phyloP scores from a whole-genome alignment of 345 rosid species.

The Linum trigynum region DNA sequence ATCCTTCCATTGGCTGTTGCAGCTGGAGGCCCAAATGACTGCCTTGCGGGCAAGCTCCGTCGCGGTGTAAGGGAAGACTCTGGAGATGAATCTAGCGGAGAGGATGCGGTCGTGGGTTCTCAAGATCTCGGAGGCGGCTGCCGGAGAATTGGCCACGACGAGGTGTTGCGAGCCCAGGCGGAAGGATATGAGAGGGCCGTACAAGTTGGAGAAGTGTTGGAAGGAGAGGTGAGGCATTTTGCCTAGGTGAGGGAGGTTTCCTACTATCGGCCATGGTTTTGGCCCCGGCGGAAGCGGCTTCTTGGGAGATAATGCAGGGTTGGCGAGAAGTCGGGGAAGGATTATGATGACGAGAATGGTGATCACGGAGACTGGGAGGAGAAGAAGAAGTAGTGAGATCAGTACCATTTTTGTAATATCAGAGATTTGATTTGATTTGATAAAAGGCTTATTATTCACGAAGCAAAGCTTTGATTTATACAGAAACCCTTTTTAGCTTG shows the following conservation, averaged over 20 bases:
- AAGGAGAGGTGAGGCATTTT: slow-evolving; percentile 10
- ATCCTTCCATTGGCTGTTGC: neutral
- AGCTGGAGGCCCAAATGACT: neutral
- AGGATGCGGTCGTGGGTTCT: slow-evolving; percentile 18
- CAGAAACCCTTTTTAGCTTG: too few species aligned
- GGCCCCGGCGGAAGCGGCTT: slow-evolving; percentile 20
- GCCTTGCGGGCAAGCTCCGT: neutral
- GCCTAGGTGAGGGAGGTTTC: slow-evolving; percentile 13
- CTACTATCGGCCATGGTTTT: slow-evolving; percentile 19
- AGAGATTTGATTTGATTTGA: too few species aligned
- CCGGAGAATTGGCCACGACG: slow-evolving; percentile 15
- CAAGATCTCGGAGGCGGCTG: slow-evolving; percentile 20
- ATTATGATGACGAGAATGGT: too few species aligned
- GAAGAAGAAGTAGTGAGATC: too few species aligned
- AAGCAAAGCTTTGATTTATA: too few species aligned
- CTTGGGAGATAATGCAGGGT: too few species aligned
- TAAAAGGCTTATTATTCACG: too few species aligned
- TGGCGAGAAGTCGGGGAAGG: too few species aligned
- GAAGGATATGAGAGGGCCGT: slow-evolving; percentile 20
- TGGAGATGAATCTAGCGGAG: slow-evolving; percentile 14
- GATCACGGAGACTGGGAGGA: too few species aligned
- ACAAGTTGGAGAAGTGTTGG: neutral
- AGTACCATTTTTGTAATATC: too few species aligned
- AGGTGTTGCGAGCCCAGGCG: slow-evolving; percentile 18
- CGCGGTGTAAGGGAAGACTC: neutral